phyloP scores from a whole-genome alignment of 805 yeast genomes.

The Pichia membranifaciens region DNA sequence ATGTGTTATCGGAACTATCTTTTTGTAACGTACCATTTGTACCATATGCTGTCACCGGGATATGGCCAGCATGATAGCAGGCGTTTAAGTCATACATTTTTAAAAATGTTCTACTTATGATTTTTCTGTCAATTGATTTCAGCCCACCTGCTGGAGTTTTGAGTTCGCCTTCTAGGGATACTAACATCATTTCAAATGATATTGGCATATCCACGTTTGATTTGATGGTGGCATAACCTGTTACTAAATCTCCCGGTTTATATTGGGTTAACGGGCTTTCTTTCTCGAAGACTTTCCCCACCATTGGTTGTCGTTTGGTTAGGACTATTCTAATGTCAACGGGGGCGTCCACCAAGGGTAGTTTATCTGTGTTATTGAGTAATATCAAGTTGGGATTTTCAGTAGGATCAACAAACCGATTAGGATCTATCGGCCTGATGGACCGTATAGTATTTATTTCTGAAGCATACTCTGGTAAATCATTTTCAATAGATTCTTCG shows the following conservation, averaged over 20 bases:
- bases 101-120: slow-evolving; percentile 30
- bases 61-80: slow-evolving; percentile 37
- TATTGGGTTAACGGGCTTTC: slow-evolving; percentile 43
- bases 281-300: slow-evolving; percentile 15
- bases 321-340: slow-evolving; percentile 25
- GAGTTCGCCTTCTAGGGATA: slow-evolving; percentile 48
- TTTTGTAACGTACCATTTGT: neutral
- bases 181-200: slow-evolving; percentile 56
- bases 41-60: slow-evolving; percentile 13
- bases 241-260: slow-evolving; percentile 61
- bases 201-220: slow-evolving; percentile 37
- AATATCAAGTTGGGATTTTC: slow-evolving; percentile 18
- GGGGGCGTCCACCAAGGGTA: slow-evolving; percentile 21
- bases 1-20: slow-evolving; percentile 23
- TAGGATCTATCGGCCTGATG: neutral
- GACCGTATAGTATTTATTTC: slow-evolving; percentile 5
- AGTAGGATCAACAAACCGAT: slow-evolving; percentile 13
- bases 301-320: slow-evolving; percentile 36
- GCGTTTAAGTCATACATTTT: slow-evolving; percentile 48
- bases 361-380: slow-evolving; percentile 22
- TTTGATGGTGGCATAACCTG: slow-evolving; percentile 47
- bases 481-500: neutral
- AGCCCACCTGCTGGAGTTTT: slow-evolving; percentile 17
- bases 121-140: slow-evolving; percentile 6
- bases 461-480: slow-evolving; percentile 20